These are phyloP conservation scores for Angophora floribunda DNA, from an alignment of 345 rosid genomes.

Conservation along the genomic window DNA sequence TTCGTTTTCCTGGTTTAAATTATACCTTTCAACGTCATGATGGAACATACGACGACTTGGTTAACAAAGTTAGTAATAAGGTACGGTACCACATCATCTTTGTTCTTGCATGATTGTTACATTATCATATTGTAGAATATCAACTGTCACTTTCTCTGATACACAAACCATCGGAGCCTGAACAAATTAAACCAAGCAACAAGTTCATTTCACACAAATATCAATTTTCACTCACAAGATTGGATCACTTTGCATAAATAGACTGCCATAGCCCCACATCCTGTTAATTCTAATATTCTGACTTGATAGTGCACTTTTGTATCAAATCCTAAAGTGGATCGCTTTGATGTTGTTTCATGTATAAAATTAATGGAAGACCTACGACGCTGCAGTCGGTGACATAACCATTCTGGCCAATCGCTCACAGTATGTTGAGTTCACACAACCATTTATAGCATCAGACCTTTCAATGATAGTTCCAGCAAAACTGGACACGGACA, in stretches of 20 bases:
- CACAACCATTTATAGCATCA: conserved; percentile 43
- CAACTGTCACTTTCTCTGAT: not conserved
- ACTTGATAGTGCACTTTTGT: not conserved
- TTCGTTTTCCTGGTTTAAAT: conserved; percentile 4
- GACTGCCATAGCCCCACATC: not conserved
- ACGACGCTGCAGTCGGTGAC: conserved; percentile 39
- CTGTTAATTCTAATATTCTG: not conserved
- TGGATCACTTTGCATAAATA: not conserved
- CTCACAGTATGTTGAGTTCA: conserved; percentile 23
- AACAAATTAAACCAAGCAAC: not conserved
- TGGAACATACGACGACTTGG: conserved; percentile 30
- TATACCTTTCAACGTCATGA: conserved; percentile 8
- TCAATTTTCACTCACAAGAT: not conserved
- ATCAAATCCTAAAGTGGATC: not conserved
- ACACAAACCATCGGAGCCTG: not conserved
- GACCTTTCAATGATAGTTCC: conserved; percentile 46
- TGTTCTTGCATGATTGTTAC: not conserved
- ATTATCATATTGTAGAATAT: not conserved
- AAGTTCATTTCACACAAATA: not conserved
- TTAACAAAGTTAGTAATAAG: conserved; percentile 25
- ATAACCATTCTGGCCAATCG: conserved; percentile 34
- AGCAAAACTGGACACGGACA: not conserved
- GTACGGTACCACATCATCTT: conserved; percentile 1
- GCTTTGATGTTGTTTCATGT: not conserved
- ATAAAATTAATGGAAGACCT: conserved; percentile 17